Percentiles rank a stretch among this genome's conserved stretches.
Conservation (phyloP, 2,329 filamentous ascomycete species). For the Beauveria rudraprayagi region DNA sequence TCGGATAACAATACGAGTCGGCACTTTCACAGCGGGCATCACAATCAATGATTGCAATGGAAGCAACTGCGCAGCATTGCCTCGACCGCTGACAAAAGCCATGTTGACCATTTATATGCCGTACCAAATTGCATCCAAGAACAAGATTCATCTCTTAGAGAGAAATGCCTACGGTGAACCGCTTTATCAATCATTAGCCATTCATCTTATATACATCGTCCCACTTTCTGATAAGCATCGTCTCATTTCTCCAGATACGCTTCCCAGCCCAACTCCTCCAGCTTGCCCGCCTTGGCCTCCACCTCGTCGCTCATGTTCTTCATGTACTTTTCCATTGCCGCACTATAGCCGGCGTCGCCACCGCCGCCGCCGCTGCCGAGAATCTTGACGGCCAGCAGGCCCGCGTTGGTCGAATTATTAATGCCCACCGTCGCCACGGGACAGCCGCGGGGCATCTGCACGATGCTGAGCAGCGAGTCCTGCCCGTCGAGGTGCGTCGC, state of each 20-base stretch:
- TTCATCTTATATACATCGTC: not conserved
- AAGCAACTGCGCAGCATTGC: not conserved
- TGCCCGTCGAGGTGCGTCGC: conserved; percentile 64
- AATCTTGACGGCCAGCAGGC: conserved; percentile 61
- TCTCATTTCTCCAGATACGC: conserved; percentile 37
- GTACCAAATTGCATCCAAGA: not conserved
- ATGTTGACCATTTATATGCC: not conserved
- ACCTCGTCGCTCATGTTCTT: conserved; percentile 56
- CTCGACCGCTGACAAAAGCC: not conserved
- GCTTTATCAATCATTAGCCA: not conserved
- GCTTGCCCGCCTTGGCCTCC: conserved; percentile 48
- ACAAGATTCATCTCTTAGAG: not conserved
- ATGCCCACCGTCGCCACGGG: conserved; percentile 71
- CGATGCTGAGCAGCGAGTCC: conserved; percentile 64
- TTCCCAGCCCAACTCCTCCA: conserved; percentile 49
- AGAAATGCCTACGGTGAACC: not conserved
- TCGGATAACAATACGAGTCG: not conserved
- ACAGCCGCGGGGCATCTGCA: conserved; percentile 68
- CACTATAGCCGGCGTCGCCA: conserved; percentile 35
- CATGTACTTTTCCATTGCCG: conserved; percentile 54
- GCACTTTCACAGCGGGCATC: no score
- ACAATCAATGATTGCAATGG: not conserved
- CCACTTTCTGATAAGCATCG: not conserved
- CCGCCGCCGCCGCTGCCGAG: conserved; percentile 45
- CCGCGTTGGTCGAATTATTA: conserved; percentile 73